Conservation (phyloP, 2,329 filamentous ascomycete species). For the Colletotrichum noveboracense region DNA sequence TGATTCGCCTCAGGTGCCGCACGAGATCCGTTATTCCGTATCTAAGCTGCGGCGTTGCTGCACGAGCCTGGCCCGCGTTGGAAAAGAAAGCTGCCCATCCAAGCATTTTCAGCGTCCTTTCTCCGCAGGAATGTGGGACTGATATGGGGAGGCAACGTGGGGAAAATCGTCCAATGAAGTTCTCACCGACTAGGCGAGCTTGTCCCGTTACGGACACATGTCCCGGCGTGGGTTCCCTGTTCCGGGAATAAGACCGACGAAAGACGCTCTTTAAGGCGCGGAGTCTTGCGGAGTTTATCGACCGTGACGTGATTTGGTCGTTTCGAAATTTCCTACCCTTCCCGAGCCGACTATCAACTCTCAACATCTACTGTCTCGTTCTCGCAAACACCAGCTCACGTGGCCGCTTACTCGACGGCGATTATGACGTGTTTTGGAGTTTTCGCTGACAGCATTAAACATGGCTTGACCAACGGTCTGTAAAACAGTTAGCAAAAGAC, state of each 20-base stretch:
- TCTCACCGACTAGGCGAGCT: background rate
- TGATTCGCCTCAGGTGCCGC: conserved; percentile 5
- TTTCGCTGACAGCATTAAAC: conserved; percentile 1
- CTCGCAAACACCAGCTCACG: background rate
- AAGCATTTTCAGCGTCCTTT: background rate
- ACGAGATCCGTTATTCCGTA: background rate
- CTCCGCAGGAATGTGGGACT: background rate
- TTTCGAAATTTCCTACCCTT: conserved; percentile 5
- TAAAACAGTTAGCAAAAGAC: background rate
- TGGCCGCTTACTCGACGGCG: background rate
- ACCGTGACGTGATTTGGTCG: conserved; percentile 7
- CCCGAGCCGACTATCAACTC: background rate
- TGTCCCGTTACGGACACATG: background rate
- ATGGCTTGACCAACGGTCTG: background rate
- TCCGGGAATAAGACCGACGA: background rate
- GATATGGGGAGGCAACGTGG: background rate
- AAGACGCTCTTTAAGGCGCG: background rate
- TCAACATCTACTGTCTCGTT: background rate
- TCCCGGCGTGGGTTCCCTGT: background rate
- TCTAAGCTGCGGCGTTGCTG: background rate
- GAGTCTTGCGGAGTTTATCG: conserved; percentile 20
- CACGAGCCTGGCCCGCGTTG: background rate
- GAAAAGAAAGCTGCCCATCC: background rate
- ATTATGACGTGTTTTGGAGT: background rate
- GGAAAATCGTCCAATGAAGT: conserved; percentile 1